These are phyloP conservation scores for Comarum palustre DNA, from an alignment of 306 rosid genomes.

Conservation along the genomic window DNA sequence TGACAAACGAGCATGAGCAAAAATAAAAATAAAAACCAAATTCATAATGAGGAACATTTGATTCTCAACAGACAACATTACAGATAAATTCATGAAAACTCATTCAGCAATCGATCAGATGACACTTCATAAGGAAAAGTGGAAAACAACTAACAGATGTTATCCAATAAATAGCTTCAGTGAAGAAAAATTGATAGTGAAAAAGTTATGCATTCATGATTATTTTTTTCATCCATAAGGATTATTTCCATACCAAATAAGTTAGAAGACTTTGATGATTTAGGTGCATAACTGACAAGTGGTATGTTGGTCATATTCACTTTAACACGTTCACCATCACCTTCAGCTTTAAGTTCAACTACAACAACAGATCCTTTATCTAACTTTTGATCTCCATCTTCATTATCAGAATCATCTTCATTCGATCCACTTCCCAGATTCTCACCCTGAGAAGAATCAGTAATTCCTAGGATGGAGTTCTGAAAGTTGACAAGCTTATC, in stretches of 20 bases:
- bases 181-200: conserved; percentile 1
- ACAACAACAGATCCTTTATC: conserved; percentile 51
- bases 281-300: conserved; percentile 60
- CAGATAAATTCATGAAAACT: conserved; percentile 15
- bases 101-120: conserved; percentile 7
- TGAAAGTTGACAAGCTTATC: conserved; percentile 73
- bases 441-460: conserved; percentile 37
- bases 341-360: conserved; percentile 51
- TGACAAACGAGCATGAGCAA: background rate
- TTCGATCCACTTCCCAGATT: conserved; percentile 40
- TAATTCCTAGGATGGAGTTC: conserved; percentile 54
- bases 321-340: conserved; percentile 41
- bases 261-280: conserved; percentile 47
- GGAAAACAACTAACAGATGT: background rate
- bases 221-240: conserved; percentile 22
- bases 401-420: conserved; percentile 41
- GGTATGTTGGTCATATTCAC: conserved; percentile 57
- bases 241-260: conserved; percentile 53
- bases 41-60: conserved; percentile 13
- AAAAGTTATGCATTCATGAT: conserved; percentile 14
- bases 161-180: background rate
- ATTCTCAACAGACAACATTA: conserved; percentile 4
- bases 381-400: conserved; percentile 42
- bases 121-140: conserved; percentile 9
- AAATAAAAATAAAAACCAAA: conserved; percentile 1